Conservation (phyloP, 2,329 filamentous ascomycete species). For the Endoconidiophora laricicola region DNA sequence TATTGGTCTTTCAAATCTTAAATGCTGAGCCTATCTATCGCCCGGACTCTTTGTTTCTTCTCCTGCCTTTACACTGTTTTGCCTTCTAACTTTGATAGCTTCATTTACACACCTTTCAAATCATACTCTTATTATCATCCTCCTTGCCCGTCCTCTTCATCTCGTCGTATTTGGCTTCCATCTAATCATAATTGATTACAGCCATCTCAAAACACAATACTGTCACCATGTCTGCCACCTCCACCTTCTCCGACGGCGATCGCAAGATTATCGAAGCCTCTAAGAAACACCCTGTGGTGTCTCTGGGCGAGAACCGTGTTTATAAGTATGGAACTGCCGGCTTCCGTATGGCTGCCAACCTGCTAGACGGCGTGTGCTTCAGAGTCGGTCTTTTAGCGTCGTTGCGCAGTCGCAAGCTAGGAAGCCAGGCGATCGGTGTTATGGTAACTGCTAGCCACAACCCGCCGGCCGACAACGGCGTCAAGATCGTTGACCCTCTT, state of each 20-base stretch:
- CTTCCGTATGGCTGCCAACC: conserved; percentile 54
- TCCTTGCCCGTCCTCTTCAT: background rate
- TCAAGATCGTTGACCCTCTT: conserved; percentile 94
- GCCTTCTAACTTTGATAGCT: too few relatives aligned
- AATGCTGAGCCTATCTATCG: too few relatives aligned
- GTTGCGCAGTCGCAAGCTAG: conserved; percentile 76
- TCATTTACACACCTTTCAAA: too few relatives aligned
- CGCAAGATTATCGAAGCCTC: conserved; percentile 41
- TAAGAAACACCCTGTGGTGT: conserved; percentile 42
- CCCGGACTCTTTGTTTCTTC: too few relatives aligned
- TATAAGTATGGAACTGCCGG: conserved; percentile 53
- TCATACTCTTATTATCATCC: too few relatives aligned
- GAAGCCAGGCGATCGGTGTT: conserved; percentile 81
- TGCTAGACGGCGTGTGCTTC: conserved; percentile 84
- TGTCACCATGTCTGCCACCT: background rate
- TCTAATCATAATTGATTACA: background rate
- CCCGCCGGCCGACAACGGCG: conserved; percentile 73
- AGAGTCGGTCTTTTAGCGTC: conserved; percentile 79
- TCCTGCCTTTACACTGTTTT: too few relatives aligned
- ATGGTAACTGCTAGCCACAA: conserved; percentile 96
- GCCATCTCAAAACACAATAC: background rate
- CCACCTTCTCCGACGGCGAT: conserved; percentile 16
- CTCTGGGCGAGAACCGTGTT: conserved; percentile 24
- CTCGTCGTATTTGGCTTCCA: background rate
- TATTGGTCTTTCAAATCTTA: too few relatives aligned